Conservation (phyloP, 1,139 yeast species). For the Neolecta irregularis region DNA sequence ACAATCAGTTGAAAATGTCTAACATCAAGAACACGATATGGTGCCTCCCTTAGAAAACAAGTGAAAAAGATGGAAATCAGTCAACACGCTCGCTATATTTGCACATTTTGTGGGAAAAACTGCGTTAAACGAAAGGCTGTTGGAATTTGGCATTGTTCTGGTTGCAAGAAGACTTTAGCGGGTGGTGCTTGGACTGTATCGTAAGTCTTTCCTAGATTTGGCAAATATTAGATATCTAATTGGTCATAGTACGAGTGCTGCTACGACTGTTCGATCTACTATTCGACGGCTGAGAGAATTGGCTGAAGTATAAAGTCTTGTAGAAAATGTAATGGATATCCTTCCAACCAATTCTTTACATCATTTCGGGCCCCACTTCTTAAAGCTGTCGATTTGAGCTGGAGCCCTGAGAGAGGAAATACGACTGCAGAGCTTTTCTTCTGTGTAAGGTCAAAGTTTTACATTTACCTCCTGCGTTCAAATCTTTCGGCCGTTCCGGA, state of each 20-base stretch:
- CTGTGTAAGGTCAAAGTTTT: too few species aligned
- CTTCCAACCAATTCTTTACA: too few species aligned
- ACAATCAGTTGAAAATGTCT: neutral
- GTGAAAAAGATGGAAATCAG: constrained; percentile 92
- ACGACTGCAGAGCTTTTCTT: too few species aligned
- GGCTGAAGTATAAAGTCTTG: constrained; percentile 98
- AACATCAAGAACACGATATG: constrained; percentile 16
- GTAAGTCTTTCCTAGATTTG: constrained; percentile 14
- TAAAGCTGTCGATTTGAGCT: too few species aligned
- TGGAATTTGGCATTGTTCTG: constrained; percentile 97
- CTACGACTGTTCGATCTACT: constrained; percentile 99
- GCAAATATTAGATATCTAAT: neutral
- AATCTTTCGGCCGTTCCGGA: too few species aligned
- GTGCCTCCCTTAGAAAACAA: constrained; percentile 99
- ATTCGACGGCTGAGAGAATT: constrained; percentile 99
- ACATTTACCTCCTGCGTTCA: too few species aligned
- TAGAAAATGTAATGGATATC: too few species aligned
- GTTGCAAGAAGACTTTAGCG: constrained; percentile 93
- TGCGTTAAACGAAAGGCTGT: constrained; percentile 94
- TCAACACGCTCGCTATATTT: constrained; percentile 96
- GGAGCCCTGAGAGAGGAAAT: too few species aligned
- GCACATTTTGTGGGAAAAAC: constrained; percentile 99
- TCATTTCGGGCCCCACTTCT: too few species aligned
- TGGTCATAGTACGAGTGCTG: constrained; percentile 67
- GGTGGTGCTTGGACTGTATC: constrained; percentile 99